Evolutionary conservation across 2,329 filamentous ascomycete species (phyloP), one percentile per base, ranked within the genome.

Genomic region (Immersiporthe knoxdaviesiana): DNA sequence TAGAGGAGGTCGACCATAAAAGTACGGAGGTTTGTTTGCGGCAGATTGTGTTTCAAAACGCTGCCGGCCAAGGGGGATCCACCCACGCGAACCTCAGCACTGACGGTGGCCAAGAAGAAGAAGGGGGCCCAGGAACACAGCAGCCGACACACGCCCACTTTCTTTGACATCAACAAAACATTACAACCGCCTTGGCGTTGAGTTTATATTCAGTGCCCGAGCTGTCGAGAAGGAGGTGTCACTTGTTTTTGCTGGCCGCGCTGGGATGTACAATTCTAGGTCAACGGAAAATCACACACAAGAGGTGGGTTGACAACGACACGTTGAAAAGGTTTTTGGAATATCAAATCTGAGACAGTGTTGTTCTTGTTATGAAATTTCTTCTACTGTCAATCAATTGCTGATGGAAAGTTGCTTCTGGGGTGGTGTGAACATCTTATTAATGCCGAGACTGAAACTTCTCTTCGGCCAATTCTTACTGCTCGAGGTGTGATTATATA

Each of bases 11-110:
- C 35, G 4, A 4, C 32, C 14, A 18, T 56, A n/a, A 47, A 30
- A 56, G 27, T 56, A 56, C 52, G 52, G 50, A 39, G 50, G 41
- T 35, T 63, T n/a, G n/a, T 24, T 21, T 56, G 52, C 52, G 27
- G 63, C 47, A 39, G 63, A 30, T 44, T 21, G 47, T 35, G 62
- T 65, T 65, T 65, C 63, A 50, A 65, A 65, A 65, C 63, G 50
- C 63, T 39, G 35, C 35, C 54, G n/a, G 50, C n/a, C 44, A 44
- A 44, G 14, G 59, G 59, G 59, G 44, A 21, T 21, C 24, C n/a
- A 24, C 37, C 27, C 47, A 24, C 44, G 50, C 35, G 35, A 35
- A 47, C 37, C 37, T 39, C 37, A 39, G 41, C 44, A 50, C 35
- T 63, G 11, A 50, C 41, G 10, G n/a, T n/a, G n/a, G 18, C 62